A percentile compares a stretch with the other conserved stretches of the same genome.
Evolutionary conservation across 768 basidiomycete species (phyloP).

Genomic region (Candolleomyces eurysporus): DNA sequence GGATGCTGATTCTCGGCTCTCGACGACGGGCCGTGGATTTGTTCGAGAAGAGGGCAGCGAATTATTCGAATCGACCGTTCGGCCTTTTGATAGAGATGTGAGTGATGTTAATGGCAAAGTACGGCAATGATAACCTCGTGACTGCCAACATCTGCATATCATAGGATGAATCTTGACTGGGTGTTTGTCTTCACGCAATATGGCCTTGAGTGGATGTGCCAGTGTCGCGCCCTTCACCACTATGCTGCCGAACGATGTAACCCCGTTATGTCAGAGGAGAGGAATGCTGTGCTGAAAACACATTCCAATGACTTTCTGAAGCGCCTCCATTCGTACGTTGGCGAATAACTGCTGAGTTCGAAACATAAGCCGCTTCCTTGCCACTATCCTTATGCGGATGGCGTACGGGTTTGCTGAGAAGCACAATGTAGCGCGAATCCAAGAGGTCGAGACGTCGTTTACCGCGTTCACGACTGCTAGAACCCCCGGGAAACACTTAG

Average conservation of each 20-base stretch:
- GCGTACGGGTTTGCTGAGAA: slow-evolving; percentile 28
- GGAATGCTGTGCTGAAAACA: slow-evolving; percentile 34
- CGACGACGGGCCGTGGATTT: neutral
- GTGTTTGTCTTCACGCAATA: slow-evolving; percentile 36
- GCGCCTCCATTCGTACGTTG: slow-evolving; percentile 7
- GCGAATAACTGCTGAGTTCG: neutral
- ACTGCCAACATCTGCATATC: neutral
- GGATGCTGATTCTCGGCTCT: slow-evolving; percentile 3
- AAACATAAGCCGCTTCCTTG: slow-evolving; percentile 32
- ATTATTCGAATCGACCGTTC: slow-evolving; percentile 11
- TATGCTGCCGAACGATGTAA: slow-evolving; percentile 31
- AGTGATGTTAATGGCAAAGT: neutral
- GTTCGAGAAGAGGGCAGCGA: slow-evolving; percentile 3
- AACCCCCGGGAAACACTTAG: neutral
- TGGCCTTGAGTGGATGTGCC: slow-evolving; percentile 34
- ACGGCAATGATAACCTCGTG: neutral
- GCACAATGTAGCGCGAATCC: slow-evolving; percentile 26
- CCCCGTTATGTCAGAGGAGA: slow-evolving; percentile 38
- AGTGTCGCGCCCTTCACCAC: slow-evolving; percentile 44
- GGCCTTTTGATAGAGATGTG: slow-evolving; percentile 3
- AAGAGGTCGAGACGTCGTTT: neutral
- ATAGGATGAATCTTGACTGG: slow-evolving; percentile 34
- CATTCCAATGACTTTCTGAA: slow-evolving; percentile 22
- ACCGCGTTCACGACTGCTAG: neutral
- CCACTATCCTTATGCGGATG: slow-evolving; percentile 35